phyloP scores from a whole-genome alignment of 495 filamentous ascomycete species.

The Copromyces sp. region DNA sequence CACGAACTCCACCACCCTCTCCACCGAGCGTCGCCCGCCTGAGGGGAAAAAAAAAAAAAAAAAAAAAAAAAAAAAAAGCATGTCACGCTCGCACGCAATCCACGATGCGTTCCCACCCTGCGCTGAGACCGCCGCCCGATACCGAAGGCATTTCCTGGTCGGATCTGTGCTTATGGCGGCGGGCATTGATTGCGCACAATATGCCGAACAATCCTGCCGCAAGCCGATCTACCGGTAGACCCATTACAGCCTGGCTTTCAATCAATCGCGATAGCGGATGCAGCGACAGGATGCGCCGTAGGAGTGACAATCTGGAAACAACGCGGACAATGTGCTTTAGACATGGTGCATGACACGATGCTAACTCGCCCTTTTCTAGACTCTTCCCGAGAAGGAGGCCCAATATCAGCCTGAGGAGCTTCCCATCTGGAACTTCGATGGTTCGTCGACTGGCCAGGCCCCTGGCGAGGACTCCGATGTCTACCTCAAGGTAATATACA shows the following conservation, averaged over 20 bases:
- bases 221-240: neutral
- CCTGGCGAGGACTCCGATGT: conserved; percentile 96
- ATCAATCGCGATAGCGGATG: neutral
- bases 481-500: conserved; percentile 50
- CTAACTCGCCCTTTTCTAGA: conserved; percentile 44
- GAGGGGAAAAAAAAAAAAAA: neutral
- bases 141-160: neutral
- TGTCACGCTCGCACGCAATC: neutral
- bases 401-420: conserved; percentile 61
- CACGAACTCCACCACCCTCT: neutral
- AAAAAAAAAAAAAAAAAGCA: neutral
- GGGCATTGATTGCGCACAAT: neutral
- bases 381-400: conserved; percentile 52
- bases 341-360: conserved; percentile 3
- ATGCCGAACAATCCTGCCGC: neutral
- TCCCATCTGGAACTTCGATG: conserved; percentile 98
- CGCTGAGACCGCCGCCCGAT: neutral
- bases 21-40: neutral
- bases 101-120: neutral
- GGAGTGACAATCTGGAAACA: neutral
- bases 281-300: neutral
- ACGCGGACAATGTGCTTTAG: conserved; percentile 6
- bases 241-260: neutral
- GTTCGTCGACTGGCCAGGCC: conserved; percentile 88
- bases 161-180: neutral